These are phyloP conservation scores for Ottelia alismoides DNA, from an alignment of 106 monocot species.

Conservation along the genomic window DNA sequence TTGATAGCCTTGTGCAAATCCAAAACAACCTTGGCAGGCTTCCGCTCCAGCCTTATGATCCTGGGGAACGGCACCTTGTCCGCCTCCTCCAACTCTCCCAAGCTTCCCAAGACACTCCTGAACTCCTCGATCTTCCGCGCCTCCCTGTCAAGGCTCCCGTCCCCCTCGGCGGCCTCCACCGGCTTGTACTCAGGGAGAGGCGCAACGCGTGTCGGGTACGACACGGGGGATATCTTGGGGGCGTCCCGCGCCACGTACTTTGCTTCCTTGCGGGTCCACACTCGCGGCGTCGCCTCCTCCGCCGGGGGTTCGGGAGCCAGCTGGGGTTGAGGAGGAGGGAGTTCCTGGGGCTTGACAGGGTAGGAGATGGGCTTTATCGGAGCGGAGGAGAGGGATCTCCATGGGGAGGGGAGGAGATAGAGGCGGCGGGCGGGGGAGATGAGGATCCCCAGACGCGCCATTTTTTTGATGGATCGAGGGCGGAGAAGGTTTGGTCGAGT, in stretches of 20 bases:
- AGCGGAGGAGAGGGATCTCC: too few relatives aligned
- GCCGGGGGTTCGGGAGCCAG: too few relatives aligned
- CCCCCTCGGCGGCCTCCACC: slow-evolving; percentile 5
- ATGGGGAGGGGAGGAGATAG: too few relatives aligned
- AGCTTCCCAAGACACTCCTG: slow-evolving; percentile 28
- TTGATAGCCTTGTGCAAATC: slow-evolving; percentile 62
- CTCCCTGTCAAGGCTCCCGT: slow-evolving; percentile 41
- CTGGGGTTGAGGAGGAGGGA: too few relatives aligned
- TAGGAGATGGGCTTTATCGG: too few relatives aligned
- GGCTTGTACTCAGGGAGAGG: slow-evolving; percentile 61
- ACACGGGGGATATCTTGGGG: slow-evolving; percentile 42
- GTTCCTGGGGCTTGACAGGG: too few relatives aligned
- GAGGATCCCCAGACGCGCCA: too few relatives aligned
- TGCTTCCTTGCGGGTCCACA: slow-evolving; percentile 60
- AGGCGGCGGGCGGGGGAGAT: too few relatives aligned
- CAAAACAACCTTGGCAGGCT: slow-evolving; percentile 28
- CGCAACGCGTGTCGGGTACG: slow-evolving; percentile 58
- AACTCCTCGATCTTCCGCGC: slow-evolving; percentile 45
- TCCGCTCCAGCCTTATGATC: slow-evolving; percentile 48
- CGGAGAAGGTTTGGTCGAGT: too few relatives aligned
- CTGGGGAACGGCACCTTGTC: slow-evolving; percentile 64
- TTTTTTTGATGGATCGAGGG: too few relatives aligned
- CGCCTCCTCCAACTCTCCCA: slow-evolving; percentile 39
- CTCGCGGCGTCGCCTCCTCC: background rate
- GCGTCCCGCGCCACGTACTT: slow-evolving; percentile 73